A percentile compares a stretch with the other conserved stretches of the same genome.
Conservation (phyloP, 2,329 filamentous ascomycete genomes). For the Mycosphaerelloides madeirae region DNA sequence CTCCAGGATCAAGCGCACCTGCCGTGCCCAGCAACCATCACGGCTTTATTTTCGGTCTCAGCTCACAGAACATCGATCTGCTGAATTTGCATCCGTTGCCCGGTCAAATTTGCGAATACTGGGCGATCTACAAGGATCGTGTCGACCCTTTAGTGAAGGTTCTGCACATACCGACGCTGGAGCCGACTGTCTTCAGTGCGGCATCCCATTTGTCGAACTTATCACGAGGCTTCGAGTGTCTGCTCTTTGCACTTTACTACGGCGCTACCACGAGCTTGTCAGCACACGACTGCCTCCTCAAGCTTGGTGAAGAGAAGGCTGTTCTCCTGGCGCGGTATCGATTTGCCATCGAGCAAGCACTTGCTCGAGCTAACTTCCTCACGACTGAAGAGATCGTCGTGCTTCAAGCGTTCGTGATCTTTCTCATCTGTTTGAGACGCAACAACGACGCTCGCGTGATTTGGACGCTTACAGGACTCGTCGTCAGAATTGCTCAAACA, state of each 20-base stretch:
- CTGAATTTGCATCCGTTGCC: slow-evolving; percentile 60
- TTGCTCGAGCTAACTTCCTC: slow-evolving; percentile 59
- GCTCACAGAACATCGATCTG: slow-evolving; percentile 65
- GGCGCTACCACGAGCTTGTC: slow-evolving; percentile 51
- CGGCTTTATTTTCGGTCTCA: slow-evolving; percentile 68
- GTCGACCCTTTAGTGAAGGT: slow-evolving; percentile 70
- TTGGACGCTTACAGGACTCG: slow-evolving; percentile 57
- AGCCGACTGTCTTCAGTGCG: slow-evolving; percentile 57
- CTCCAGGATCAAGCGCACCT: slow-evolving; percentile 20
- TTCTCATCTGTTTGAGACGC: slow-evolving; percentile 53
- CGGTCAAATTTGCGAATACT: slow-evolving; percentile 62
- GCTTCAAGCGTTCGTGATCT: slow-evolving; percentile 59
- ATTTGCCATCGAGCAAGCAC: slow-evolving; percentile 59
- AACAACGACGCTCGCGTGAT: slow-evolving; percentile 48
- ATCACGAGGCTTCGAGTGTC: slow-evolving; percentile 52
- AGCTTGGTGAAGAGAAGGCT: slow-evolving; percentile 50
- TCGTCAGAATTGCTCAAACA: slow-evolving; percentile 55
- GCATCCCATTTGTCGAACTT: slow-evolving; percentile 57
- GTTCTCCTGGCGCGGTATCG: slow-evolving; percentile 52
- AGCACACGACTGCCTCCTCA: slow-evolving; percentile 42
- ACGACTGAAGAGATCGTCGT: slow-evolving; percentile 59
- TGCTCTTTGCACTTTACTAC: slow-evolving; percentile 61
- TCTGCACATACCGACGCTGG: slow-evolving; percentile 64
- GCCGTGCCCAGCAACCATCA: slow-evolving; percentile 54
- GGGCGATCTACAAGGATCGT: slow-evolving; percentile 67